Conservation (phyloP, 805 yeast genomes). For the Candida krabiensis region DNA sequence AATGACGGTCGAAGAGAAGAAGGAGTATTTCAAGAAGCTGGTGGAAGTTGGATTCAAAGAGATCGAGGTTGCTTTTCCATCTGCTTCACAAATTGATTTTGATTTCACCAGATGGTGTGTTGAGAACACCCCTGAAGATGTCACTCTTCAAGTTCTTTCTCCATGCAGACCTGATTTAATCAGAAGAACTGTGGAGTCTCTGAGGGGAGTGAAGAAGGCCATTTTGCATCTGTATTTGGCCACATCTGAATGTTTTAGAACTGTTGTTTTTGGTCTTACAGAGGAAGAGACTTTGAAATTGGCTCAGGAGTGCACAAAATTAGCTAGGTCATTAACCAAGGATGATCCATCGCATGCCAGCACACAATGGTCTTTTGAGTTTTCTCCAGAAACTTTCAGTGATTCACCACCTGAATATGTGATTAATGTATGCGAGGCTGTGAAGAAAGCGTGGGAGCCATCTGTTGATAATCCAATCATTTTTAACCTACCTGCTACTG, state of each 20-base stretch:
- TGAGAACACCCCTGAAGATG: constrained; percentile 73
- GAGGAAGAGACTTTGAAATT: constrained; percentile 56
- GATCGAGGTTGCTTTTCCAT: constrained; percentile 80
- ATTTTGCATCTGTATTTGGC: constrained; percentile 77
- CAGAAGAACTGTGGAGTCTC: constrained; percentile 66
- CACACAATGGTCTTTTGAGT: constrained; percentile 74
- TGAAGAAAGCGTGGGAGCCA: constrained; percentile 74
- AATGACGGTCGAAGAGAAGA: constrained; percentile 78
- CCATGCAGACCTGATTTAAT: constrained; percentile 78
- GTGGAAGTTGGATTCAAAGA: constrained; percentile 78
- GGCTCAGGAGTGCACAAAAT: constrained; percentile 62
- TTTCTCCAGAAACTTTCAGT: constrained; percentile 78
- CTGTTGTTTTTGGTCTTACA: constrained; percentile 66
- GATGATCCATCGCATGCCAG: constrained; percentile 54
- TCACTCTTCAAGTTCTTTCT: constrained; percentile 70
- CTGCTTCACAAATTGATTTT: constrained; percentile 78
- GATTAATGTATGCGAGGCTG: constrained; percentile 69
- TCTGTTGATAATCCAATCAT: constrained; percentile 64
- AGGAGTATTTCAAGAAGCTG: constrained; percentile 64
- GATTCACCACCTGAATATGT: constrained; percentile 68
- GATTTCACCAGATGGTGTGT: constrained; percentile 78
- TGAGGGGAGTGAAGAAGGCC: constrained; percentile 74
- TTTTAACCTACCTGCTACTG: constrained; percentile 83
- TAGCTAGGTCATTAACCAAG: constrained; percentile 67
- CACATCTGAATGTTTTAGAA: constrained; percentile 70